phyloP scores from a whole-genome alignment of 805 yeast species.

The Wickerhamiella sorbophila region DNA sequence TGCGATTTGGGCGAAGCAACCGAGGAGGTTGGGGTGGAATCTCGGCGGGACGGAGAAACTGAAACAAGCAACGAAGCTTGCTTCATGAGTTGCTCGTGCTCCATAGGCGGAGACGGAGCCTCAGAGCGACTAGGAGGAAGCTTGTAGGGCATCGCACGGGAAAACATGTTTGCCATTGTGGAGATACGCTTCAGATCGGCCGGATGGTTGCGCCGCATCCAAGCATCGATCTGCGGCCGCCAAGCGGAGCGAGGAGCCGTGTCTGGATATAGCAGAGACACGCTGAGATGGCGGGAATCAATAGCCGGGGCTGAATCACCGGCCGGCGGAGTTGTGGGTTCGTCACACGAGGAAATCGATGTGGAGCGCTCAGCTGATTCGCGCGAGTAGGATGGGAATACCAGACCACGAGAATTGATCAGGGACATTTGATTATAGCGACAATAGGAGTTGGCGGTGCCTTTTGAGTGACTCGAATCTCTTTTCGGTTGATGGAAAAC shows the following conservation, averaged over 20 bases:
- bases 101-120: not conserved
- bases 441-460: too few relatives aligned
- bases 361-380: constrained; percentile 7
- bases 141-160: not conserved
- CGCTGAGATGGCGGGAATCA: constrained; percentile 3
- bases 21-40: not conserved
- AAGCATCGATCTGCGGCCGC: constrained; percentile 27
- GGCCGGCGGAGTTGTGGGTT: constrained; percentile 1
- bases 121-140: not conserved
- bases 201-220: constrained; percentile 25
- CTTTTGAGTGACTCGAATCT: too few relatives aligned
- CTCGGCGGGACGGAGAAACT: not conserved
- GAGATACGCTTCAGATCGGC: constrained; percentile 17
- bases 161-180: not conserved
- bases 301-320: not conserved
- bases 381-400: constrained; percentile 3
- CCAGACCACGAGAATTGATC: constrained; percentile 1
- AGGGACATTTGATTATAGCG: not conserved
- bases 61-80: not conserved
- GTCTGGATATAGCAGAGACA: constrained; percentile 25
- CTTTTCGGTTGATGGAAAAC: too few relatives aligned
- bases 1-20: not conserved
- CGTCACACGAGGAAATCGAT: not conserved
- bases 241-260: constrained; percentile 27
- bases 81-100: not conserved